Evolutionary conservation across 192 early-diverging fungal species (phyloP).

Genomic region (Coemansia sp.): DNA sequence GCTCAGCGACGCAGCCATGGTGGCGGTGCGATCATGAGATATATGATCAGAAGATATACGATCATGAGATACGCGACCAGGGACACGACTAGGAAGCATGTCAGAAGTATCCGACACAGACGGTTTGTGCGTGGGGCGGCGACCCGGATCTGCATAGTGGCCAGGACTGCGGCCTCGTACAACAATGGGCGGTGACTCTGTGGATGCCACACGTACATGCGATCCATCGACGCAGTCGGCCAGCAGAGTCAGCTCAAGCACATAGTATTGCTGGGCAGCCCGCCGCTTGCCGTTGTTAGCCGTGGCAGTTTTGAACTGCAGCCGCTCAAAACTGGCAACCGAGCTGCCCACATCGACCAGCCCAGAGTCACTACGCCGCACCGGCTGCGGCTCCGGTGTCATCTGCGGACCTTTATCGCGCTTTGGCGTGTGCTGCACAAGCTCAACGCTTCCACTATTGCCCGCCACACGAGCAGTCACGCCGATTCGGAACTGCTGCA

Average conservation of each 20-base stretch:
- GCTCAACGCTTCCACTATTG: constrained; percentile 73
- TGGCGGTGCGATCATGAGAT: no score
- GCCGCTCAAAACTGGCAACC: constrained; percentile 81
- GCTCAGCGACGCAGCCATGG: constrained; percentile 9
- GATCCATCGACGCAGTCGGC: constrained; percentile 66
- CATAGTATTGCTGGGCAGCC: constrained; percentile 93
- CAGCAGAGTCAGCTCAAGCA: constrained; percentile 76
- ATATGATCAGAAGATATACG: no score
- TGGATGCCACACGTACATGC: constrained; percentile 62
- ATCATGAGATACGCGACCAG: no score
- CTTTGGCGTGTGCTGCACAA: constrained; percentile 87
- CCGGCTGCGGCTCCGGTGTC: constrained; percentile 60
- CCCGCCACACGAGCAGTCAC: constrained; percentile 73
- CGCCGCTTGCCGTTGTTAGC: constrained; percentile 93
- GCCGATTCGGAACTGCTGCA: constrained; percentile 72
- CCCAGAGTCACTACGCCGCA: constrained; percentile 56
- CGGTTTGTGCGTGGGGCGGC: not conserved
- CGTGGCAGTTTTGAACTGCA: constrained; percentile 97
- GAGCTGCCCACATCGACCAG: constrained; percentile 27
- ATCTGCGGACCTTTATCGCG: constrained; percentile 92
- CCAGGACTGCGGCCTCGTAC: constrained; percentile 93
- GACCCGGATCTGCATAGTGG: constrained; percentile 73
- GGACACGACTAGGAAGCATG: not conserved
- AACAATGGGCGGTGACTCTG: constrained; percentile 78
- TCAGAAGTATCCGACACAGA: not conserved